phyloP scores from a whole-genome alignment of 1,284 basidiomycete genomes.

The Trichosporon sp. region DNA sequence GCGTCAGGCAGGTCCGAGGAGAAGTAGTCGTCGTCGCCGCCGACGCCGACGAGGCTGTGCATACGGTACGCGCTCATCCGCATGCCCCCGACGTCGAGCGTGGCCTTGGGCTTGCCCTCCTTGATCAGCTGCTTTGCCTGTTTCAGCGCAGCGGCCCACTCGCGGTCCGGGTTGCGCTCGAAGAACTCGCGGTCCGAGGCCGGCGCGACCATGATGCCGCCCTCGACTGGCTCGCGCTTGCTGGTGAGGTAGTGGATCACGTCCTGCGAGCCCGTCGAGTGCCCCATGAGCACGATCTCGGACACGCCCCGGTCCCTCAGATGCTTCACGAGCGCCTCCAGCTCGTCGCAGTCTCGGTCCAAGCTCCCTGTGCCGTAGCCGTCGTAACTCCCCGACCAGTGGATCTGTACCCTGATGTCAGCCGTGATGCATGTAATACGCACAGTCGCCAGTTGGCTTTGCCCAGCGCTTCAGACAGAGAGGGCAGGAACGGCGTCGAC shows the following conservation, averaged over 20 bases:
- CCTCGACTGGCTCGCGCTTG: constrained; percentile 20
- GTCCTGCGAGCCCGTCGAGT: constrained; percentile 51
- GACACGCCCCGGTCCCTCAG: neutral
- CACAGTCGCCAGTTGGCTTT: neutral
- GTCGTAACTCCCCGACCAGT: neutral
- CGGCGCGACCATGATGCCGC: constrained; percentile 19
- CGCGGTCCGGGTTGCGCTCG: neutral
- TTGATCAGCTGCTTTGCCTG: neutral
- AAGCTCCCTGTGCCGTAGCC: neutral
- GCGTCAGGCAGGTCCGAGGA: constrained; percentile 39
- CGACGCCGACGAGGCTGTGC: constrained; percentile 32
- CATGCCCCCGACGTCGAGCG: constrained; percentile 31
- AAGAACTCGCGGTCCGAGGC: neutral
- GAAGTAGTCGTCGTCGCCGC: constrained; percentile 51
- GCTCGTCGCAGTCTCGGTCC: neutral
- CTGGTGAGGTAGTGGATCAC: constrained; percentile 44
- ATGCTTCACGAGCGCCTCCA: neutral
- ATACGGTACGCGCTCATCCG: constrained; percentile 35
- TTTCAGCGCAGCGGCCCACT: neutral
- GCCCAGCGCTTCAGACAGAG: neutral
- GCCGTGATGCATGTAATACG: neutral
- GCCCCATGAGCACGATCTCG: constrained; percentile 44
- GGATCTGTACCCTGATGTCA: neutral
- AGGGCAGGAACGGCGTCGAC: neutral
- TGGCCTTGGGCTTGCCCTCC: constrained; percentile 4